These are phyloP conservation scores for Bipolaris sorokiniana DNA, from an alignment of 2,329 filamentous ascomycete genomes.

Conservation along the genomic window DNA sequence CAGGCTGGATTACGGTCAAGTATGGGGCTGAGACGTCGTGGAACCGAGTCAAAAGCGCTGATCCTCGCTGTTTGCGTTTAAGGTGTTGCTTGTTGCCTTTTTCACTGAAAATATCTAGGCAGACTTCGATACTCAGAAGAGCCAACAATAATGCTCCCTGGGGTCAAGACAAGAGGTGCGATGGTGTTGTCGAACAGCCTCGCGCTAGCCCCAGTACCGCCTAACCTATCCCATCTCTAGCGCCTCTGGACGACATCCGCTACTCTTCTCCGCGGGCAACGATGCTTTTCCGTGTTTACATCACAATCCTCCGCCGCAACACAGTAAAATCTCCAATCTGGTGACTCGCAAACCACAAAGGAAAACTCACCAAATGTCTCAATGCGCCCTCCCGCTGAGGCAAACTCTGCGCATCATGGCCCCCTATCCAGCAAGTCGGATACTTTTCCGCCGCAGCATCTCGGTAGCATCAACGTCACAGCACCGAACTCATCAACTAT, in stretches of 20 bases:
- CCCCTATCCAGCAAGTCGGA: background rate
- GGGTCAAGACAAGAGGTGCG: background rate
- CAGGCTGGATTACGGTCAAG: background rate
- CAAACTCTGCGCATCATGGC: background rate
- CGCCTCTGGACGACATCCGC: background rate
- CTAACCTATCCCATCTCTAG: background rate
- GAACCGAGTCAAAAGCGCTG: background rate
- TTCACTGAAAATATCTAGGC: background rate
- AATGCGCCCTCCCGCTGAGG: background rate
- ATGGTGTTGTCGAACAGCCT: background rate
- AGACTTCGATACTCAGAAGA: background rate
- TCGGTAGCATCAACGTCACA: background rate
- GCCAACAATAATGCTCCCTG: background rate
- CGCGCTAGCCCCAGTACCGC: background rate
- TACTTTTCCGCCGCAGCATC: slow-evolving; percentile 5
- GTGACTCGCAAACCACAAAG: background rate
- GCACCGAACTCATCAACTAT: background rate
- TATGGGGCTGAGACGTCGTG: background rate
- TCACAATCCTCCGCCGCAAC: background rate
- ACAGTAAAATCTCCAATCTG: background rate
- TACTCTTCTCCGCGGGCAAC: background rate
- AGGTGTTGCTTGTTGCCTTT: too few relatives aligned
- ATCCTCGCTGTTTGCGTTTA: background rate
- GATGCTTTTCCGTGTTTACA: background rate
- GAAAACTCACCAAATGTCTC: background rate